These are phyloP conservation scores for Pterocarpus macrocarpus DNA, from an alignment of 306 rosid genomes.

Conservation along the genomic window DNA sequence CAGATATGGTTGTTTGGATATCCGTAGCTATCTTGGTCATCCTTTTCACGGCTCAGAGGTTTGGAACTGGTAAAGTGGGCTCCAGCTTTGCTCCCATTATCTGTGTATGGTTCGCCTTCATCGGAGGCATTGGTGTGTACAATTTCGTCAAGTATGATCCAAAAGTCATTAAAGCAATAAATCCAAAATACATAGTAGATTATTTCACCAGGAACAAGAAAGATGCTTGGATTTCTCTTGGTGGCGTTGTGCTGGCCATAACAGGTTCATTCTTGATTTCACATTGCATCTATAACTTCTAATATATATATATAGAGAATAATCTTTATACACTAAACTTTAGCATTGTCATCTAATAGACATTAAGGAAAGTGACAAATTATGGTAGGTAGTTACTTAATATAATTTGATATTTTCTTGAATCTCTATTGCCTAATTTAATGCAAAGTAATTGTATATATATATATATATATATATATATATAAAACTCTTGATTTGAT, in stretches of 20 bases:
- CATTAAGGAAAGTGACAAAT: too few species aligned
- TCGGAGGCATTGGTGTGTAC: constrained; percentile 69
- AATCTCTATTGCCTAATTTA: too few species aligned
- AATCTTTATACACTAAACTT: too few species aligned
- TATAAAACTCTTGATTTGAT: too few species aligned
- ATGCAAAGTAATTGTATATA: too few species aligned
- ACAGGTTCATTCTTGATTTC: constrained; percentile 54
- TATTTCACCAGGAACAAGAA: constrained; percentile 72
- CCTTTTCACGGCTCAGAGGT: constrained; percentile 74
- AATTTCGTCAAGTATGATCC: constrained; percentile 75
- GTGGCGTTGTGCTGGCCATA: constrained; percentile 72
- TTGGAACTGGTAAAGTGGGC: constrained; percentile 88
- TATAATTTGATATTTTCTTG: too few species aligned
- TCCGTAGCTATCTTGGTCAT: constrained; percentile 65
- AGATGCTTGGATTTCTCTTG: constrained; percentile 91
- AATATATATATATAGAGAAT: too few species aligned
- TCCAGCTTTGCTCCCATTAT: constrained; percentile 83
- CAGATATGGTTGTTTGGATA: constrained; percentile 68
- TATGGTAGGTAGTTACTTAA: too few species aligned
- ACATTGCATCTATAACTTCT: too few species aligned
- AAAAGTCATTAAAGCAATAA: constrained; percentile 67
- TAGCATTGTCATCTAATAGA: too few species aligned
- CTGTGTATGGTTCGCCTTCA: constrained; percentile 73
- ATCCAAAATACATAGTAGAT: constrained; percentile 68
- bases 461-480: too few species aligned